Percentiles rank a stretch among this genome's conserved stretches.
phyloP scores from a whole-genome alignment of 805 yeast species.

The Jamesozyma piceae region DNA sequence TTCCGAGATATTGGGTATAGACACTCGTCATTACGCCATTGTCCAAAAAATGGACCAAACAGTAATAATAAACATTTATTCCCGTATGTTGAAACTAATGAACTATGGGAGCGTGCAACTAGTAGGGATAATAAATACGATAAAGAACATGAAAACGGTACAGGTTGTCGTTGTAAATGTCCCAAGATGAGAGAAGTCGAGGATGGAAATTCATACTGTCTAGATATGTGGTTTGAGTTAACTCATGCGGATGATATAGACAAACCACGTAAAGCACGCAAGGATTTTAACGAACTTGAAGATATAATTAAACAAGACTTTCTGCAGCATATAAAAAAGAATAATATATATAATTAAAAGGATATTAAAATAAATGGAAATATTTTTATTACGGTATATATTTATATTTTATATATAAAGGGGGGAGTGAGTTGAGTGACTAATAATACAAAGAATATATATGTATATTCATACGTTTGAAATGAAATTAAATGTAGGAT shows the following conservation, averaged over 20 bases:
- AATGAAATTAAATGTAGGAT: no score
- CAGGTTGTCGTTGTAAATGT: constrained; percentile 84
- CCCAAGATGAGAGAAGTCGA: constrained; percentile 54
- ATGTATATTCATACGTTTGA: not conserved
- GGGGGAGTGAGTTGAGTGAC: not conserved
- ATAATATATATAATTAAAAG: no score
- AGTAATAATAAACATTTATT: constrained; percentile 13
- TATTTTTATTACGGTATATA: no score
- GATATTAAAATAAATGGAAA: no score
- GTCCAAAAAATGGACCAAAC: constrained; percentile 48
- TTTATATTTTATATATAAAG: no score
- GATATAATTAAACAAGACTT: constrained; percentile 3
- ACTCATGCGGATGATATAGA: constrained; percentile 4
- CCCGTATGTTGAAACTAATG: constrained; percentile 32
- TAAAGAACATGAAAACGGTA: constrained; percentile 37
- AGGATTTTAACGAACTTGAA: constrained; percentile 1
- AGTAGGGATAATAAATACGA: constrained; percentile 26
- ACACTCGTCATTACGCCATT: constrained; percentile 73
- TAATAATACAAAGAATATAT: constrained; percentile 3
- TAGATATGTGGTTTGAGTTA: constrained; percentile 39
- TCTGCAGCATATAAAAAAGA: not conserved
- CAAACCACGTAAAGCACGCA: constrained; percentile 2
- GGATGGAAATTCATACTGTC: constrained; percentile 43
- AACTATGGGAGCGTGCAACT: constrained; percentile 13
- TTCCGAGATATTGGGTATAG: constrained; percentile 88